Base-by-base conservation (phyloP, 257 asterid species). In the Nicotiana undulata region DNA sequence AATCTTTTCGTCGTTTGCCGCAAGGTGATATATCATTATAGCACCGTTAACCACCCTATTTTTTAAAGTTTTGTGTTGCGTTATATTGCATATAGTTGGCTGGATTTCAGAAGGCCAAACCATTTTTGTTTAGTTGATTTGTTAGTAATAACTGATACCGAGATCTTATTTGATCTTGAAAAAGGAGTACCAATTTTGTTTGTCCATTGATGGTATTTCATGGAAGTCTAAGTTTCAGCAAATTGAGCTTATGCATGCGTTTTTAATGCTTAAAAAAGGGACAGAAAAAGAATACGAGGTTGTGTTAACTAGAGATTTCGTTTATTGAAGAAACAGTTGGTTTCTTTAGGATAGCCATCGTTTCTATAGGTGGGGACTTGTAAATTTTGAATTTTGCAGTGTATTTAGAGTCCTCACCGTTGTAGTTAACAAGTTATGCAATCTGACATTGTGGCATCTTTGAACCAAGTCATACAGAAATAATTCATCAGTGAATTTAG, bases 1-100 rank as follows among this genome's bases (percentile, higher is more conserved):
- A 92, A 90, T 78, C 85, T 92, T 85, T 96, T 92, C 75, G 93
- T 92, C 70, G 95, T 91, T 64, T 90, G 91, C 84, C 79, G 74
- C 67, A 93, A 89, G 95, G 99, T 93, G 85, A 81, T 11, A 49
- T 15, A 60, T 24, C 78, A 8, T 24, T 72, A 72, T 40, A 7
- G 31, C 56, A 46, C 16, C 24, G 12, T 46, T 22, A 72, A 15
- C 15, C 26, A 72, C 26, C 40, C 60, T 15, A 13, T 72, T 46
- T 13, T 20, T 72, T 46, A 15, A 20, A 15, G 60, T 72, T 70
- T 70, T 46, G 60, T 72, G 78, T 15, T 46, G 61, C 22, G 24
- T 72, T 24, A 46, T 56, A 56, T 13, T 46, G 40, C 34, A 49
- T 46, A 49, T 72, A 49, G 26, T 46, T 72, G 40, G 9, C 9